phyloP scores from a whole-genome alignment of 2,329 filamentous ascomycete genomes.

The Alternaria conjuncta region DNA sequence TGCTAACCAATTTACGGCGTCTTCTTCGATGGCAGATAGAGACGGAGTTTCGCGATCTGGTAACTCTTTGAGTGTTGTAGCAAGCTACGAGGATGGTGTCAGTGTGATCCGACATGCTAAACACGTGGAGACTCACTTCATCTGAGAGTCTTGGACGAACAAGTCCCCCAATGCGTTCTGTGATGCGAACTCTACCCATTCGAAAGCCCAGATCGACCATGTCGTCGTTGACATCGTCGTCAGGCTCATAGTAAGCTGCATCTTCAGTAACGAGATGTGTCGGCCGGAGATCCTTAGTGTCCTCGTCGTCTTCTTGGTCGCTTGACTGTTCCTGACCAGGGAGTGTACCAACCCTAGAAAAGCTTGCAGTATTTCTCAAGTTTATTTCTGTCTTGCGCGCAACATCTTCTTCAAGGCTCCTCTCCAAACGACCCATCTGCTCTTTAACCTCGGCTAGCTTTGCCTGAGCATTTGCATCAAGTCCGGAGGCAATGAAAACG shows the following conservation, averaged over 20 bases:
- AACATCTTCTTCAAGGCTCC: conserved; percentile 72
- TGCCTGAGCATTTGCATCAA: conserved; percentile 73
- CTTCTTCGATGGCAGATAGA: conserved; percentile 18
- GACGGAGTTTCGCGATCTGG: conserved; percentile 20
- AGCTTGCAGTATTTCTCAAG: not conserved
- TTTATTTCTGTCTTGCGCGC: conserved; percentile 52
- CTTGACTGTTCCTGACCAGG: conserved; percentile 55
- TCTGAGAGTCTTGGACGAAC: conserved; percentile 73
- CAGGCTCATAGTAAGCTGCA: conserved; percentile 70
- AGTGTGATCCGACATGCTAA: not conserved
- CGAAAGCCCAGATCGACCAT: conserved; percentile 74
- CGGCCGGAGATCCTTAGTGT: conserved; percentile 66
- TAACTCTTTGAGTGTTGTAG: conserved; percentile 38
- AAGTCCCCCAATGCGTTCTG: conserved; percentile 75
- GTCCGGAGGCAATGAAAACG: conserved; percentile 69
- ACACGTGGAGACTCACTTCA: conserved; percentile 60
- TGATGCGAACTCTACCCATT: conserved; percentile 74
- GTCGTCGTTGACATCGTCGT: conserved; percentile 69
- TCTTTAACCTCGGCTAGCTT: conserved; percentile 80
- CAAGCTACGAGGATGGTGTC: conserved; percentile 28
- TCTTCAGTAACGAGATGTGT: conserved; percentile 69
- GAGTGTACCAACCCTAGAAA: conserved; percentile 12
- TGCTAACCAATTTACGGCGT: conserved; percentile 60
- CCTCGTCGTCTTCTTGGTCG: conserved; percentile 62
- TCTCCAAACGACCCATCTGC: conserved; percentile 74